Conservation (phyloP, 129 eudicot species). For the Tagetes erecta region DNA sequence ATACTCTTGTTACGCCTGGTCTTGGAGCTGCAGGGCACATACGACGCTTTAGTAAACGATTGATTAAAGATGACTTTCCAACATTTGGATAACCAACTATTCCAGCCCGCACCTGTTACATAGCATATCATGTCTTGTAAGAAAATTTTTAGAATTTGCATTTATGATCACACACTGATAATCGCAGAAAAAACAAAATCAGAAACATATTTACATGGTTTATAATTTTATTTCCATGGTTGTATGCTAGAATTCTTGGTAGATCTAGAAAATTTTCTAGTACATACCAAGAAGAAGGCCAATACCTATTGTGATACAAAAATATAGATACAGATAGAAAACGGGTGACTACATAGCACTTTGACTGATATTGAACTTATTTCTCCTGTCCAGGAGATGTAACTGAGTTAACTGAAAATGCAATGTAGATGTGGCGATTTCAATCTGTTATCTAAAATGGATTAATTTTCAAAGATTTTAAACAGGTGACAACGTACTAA, state of each 20-base stretch:
- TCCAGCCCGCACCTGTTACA: conserved; percentile 89
- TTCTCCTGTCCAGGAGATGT: too few species aligned
- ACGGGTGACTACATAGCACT: background rate
- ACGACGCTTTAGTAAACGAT: conserved; percentile 90
- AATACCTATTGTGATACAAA: background rate
- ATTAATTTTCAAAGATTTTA: background rate
- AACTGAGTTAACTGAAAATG: too few species aligned
- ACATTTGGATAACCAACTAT: conserved; percentile 97
- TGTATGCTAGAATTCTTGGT: background rate
- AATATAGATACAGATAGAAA: background rate
- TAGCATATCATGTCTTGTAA: background rate
- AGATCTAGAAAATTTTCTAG: background rate
- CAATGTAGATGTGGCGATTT: background rate
- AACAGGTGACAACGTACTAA: background rate
- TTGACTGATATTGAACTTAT: background rate
- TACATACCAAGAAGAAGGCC: background rate
- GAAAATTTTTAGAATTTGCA: background rate
- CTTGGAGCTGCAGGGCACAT: conserved; percentile 99
- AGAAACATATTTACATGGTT: too few species aligned
- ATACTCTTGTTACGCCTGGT: conserved; percentile 96
- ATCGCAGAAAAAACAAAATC: too few species aligned
- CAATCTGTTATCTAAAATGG: background rate
- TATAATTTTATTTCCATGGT: background rate
- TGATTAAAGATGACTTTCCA: conserved; percentile 91
- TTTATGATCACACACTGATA: background rate